phyloP scores from a whole-genome alignment of 2,329 filamentous ascomycete species.

The Colletotrichum sp. region DNA sequence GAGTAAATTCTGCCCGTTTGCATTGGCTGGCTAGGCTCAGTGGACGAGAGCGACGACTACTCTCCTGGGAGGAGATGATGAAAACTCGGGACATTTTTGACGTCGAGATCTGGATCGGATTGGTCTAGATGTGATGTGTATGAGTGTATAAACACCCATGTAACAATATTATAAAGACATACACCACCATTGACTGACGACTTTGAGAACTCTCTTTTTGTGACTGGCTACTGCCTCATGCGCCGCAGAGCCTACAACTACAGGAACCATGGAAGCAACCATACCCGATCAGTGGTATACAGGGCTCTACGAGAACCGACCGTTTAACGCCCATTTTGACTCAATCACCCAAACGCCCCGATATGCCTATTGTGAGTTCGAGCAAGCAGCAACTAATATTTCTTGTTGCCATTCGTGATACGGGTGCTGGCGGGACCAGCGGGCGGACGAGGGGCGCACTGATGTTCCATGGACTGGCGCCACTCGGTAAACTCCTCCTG shows the following conservation, averaged over 20 bases:
- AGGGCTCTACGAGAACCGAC: background rate
- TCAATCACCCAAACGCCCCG: conserved; percentile 2
- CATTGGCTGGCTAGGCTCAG: background rate
- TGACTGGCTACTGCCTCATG: background rate
- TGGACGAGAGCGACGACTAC: background rate
- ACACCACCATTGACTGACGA: conserved; percentile 16
- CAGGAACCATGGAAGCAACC: background rate
- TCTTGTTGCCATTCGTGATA: conserved; percentile 13
- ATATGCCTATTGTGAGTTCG: background rate
- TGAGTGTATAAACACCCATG: conserved; percentile 35
- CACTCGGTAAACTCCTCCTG: conserved; percentile 72
- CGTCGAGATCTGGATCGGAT: conserved; percentile 19
- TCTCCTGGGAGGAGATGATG: background rate
- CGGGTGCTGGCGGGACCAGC: conserved; percentile 16
- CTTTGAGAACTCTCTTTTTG: background rate
- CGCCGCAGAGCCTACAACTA: background rate
- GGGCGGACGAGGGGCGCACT: conserved; percentile 14
- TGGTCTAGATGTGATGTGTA: conserved; percentile 22
- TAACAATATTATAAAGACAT: conserved; percentile 33
- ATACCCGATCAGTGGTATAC: background rate
- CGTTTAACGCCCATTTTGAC: background rate
- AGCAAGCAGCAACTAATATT: background rate
- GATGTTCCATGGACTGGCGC: conserved; percentile 28
- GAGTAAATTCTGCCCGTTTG: conserved; percentile 65
- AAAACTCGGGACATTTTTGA: conserved; percentile 3